Base-by-base conservation (phyloP, 306 rosid species). In the Vicia villosa region DNA sequence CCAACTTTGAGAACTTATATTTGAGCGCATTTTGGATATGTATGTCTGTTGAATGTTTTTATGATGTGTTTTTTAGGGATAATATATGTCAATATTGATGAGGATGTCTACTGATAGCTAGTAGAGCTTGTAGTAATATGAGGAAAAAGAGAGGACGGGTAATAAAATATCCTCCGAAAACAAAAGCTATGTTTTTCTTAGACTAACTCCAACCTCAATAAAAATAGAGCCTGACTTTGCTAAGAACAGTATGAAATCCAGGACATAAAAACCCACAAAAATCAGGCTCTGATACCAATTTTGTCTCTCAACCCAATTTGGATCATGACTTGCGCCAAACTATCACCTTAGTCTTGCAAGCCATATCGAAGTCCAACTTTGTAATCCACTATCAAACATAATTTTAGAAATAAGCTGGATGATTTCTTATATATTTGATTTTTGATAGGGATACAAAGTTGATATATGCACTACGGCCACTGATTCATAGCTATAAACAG, bases 1-100 rank as follows among this genome's bases (percentile, higher is more conserved):
- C 16, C 32, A 51, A 54, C 54, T 16, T 8, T 17, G 32, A 50
- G 50, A 69, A 36, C 45, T 28, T 49, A 12, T 46, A 50, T 34
- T 59, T 42, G 69, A 50, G 26, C 71, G 49, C 58, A 54, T 74
- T 36, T 56, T 74, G 47, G 72, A 58, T 37, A 21, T 51, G 68
- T 8, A 15, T 69, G 20, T 52, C 41, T 42, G 26, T 30, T 69
- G 10, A 56, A 47, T 63, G 76, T 5, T 47, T 68, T 40, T 65
- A 32, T 77, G 30, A 28, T 55, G 17, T 5, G 24, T 17, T 58
- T 43, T 45, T 60, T 77, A 10, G 7, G n/a, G 47, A 26, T 30
- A 55, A 24, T 43, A 43, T 32, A 34, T 61, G 55, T 66, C n/a
- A 30, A 61, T 21, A 15, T 41, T 38, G 37, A 32, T 68, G 79